These are phyloP conservation scores for Saccharomyces mikatae DNA, from an alignment of 805 yeast species.

Conservation along the genomic window DNA sequence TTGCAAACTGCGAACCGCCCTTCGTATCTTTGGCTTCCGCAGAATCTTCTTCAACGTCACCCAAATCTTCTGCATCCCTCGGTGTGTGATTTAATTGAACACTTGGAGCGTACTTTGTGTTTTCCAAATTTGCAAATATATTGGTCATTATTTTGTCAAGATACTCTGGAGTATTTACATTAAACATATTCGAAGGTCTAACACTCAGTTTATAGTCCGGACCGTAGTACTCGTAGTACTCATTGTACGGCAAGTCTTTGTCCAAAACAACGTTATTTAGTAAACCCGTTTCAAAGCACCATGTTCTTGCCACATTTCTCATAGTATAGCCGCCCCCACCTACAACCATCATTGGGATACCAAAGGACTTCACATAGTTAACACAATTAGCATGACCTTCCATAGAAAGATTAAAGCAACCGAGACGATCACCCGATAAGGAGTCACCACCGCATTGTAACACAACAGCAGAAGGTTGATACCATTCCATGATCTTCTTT, in stretches of 20 bases:
- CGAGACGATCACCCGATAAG: constrained; percentile 83
- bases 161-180: constrained; percentile 90
- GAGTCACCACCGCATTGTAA: constrained; percentile 98
- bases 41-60: constrained; percentile 81
- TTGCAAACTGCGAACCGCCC: constrained; percentile 82
- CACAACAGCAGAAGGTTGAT: constrained; percentile 88
- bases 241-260: constrained; percentile 78
- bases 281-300: constrained; percentile 91
- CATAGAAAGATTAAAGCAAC: constrained; percentile 88
- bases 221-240: constrained; percentile 93
- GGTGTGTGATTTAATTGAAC: constrained; percentile 91
- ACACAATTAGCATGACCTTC: constrained; percentile 95
- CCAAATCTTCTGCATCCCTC: constrained; percentile 75
- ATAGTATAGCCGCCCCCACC: constrained; percentile 99
- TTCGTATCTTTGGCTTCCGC: constrained; percentile 73
- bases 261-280: constrained; percentile 62
- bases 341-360: constrained; percentile 79
- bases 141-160: constrained; percentile 74
- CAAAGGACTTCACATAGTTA: constrained; percentile 77
- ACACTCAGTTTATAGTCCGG: constrained; percentile 95
- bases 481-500: constrained; percentile 84
- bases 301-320: constrained; percentile 84
- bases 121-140: constrained; percentile 69
- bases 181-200: constrained; percentile 91
- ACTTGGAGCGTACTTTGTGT: constrained; percentile 94